These are phyloP conservation scores for Hypsizygus ulmarius DNA, from an alignment of 1,284 basidiomycete genomes.

Conservation along the genomic window DNA sequence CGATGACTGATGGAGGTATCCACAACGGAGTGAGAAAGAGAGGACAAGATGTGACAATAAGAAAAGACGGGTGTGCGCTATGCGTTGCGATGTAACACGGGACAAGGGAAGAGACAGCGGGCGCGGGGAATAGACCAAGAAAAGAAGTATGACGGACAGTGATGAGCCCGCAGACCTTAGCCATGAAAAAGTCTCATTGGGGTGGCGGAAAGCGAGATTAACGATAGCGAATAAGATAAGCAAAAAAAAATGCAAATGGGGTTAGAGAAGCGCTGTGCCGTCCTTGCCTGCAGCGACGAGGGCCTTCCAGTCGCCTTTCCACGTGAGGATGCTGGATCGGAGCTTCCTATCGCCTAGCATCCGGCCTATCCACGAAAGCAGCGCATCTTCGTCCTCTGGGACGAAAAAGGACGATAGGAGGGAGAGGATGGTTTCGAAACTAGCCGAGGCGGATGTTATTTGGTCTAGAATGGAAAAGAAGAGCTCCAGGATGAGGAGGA, in stretches of 20 bases:
- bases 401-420: slow-evolving; percentile 90
- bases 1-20: neutral
- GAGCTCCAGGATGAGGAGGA: slow-evolving; percentile 7
- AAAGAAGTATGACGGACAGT: too few relatives aligned
- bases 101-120: too few relatives aligned
- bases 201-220: neutral
- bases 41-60: too few relatives aligned
- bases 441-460: slow-evolving; percentile 72
- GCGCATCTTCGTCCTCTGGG: slow-evolving; percentile 80
- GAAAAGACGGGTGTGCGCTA: too few relatives aligned
- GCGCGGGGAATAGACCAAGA: too few relatives aligned
- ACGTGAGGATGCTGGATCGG: slow-evolving; percentile 62
- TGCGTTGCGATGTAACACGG: too few relatives aligned
- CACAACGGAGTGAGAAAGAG: too few relatives aligned
- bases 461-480: slow-evolving; percentile 50
- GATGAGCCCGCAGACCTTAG: neutral
- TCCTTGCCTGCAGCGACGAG: slow-evolving; percentile 69
- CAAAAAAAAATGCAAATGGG: slow-evolving; percentile 10
- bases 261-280: slow-evolving; percentile 60
- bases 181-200: neutral
- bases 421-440: slow-evolving; percentile 88
- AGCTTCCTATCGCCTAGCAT: slow-evolving; percentile 71
- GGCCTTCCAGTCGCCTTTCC: slow-evolving; percentile 71
- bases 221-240: slow-evolving; percentile 7
- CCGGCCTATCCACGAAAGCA: slow-evolving; percentile 79